These are phyloP conservation scores for Herpetomonas tarakana DNA, from an alignment of 208 protist species.

Conservation along the genomic window DNA sequence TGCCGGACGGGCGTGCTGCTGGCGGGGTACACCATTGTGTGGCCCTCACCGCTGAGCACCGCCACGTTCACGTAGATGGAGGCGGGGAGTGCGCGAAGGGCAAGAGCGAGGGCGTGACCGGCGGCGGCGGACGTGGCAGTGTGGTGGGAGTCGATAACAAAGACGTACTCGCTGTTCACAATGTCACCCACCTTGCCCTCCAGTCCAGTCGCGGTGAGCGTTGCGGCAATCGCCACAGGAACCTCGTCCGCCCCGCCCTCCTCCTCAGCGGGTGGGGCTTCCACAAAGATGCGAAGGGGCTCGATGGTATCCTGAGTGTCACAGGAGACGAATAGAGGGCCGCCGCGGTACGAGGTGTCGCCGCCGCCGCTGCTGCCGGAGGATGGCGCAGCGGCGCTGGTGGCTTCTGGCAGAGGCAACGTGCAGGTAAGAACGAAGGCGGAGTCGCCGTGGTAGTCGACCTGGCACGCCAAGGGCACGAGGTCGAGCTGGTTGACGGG, in stretches of 20 bases:
- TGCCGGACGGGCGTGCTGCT: slow-evolving; percentile 17
- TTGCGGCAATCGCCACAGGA: slow-evolving; percentile 32
- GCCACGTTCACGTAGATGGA: slow-evolving; percentile 52
- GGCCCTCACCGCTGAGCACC: slow-evolving; percentile 8
- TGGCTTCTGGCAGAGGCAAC: neutral
- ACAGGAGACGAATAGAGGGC: slow-evolving; percentile 14
- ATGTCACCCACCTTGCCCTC: neutral
- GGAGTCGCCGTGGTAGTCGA: slow-evolving; percentile 8
- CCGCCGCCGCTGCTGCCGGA: neutral
- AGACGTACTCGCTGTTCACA: slow-evolving; percentile 64
- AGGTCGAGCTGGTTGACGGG: neutral
- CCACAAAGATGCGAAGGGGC: slow-evolving; percentile 38
- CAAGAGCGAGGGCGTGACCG: slow-evolving; percentile 26
- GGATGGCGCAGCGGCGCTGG: neutral
- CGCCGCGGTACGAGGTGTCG: neutral
- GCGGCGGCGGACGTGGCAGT: slow-evolving; percentile 14
- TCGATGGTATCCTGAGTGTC: slow-evolving; percentile 22
- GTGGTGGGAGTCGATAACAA: slow-evolving; percentile 61
- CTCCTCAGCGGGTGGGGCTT: slow-evolving; percentile 3
- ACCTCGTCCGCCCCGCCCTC: slow-evolving; percentile 10
- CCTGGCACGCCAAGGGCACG: neutral
- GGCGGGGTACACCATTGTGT: slow-evolving; percentile 15
- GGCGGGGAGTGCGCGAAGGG: slow-evolving; percentile 28
- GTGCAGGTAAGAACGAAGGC: slow-evolving; percentile 2
- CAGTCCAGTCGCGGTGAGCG: slow-evolving; percentile 10